phyloP scores from a whole-genome alignment of 2,329 filamentous ascomycete genomes.

The Sporothrix humicola region DNA sequence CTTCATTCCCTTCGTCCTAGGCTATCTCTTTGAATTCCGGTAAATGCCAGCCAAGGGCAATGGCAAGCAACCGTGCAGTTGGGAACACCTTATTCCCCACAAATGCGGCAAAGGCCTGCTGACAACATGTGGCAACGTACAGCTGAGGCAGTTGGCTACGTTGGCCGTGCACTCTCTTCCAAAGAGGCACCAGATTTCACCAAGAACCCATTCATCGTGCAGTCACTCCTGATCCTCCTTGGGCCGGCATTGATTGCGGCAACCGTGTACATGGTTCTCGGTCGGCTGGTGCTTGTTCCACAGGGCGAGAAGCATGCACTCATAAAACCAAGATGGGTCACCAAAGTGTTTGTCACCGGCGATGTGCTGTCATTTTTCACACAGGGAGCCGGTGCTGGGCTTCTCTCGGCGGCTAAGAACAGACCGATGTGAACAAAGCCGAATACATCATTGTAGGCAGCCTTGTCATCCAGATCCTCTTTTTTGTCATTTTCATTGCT shows the following conservation, averaged over 20 bases:
- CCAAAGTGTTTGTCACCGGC: slow-evolving; percentile 1
- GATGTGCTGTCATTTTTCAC: not conserved
- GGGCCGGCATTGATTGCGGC: slow-evolving; percentile 57
- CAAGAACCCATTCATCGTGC: slow-evolving; percentile 49
- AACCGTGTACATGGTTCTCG: slow-evolving; percentile 58
- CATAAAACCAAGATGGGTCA: slow-evolving; percentile 7
- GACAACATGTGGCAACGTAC: not conserved
- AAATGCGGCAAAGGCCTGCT: not conserved
- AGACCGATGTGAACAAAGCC: slow-evolving; percentile 46
- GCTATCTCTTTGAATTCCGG: slow-evolving; percentile 34
- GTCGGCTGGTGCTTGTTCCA: slow-evolving; percentile 51
- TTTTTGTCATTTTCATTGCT: slow-evolving; percentile 53
- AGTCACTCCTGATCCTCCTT: slow-evolving; percentile 53
- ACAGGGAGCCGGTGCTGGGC: slow-evolving; percentile 47
- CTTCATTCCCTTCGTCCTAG: slow-evolving; percentile 36
- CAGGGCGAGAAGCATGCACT: slow-evolving; percentile 39
- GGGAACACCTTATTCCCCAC: not conserved
- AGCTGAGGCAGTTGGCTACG: slow-evolving; percentile 35
- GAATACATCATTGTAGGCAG: slow-evolving; percentile 55
- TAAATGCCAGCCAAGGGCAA: not conserved
- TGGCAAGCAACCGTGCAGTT: no score
- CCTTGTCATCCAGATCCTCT: slow-evolving; percentile 51
- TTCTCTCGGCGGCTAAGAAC: slow-evolving; percentile 40
- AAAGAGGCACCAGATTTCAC: slow-evolving; percentile 40
- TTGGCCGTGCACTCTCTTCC: slow-evolving; percentile 38